These are phyloP conservation scores for Coemansia sp. DNA, from an alignment of 192 early-diverging fungal species.

Conservation along the genomic window DNA sequence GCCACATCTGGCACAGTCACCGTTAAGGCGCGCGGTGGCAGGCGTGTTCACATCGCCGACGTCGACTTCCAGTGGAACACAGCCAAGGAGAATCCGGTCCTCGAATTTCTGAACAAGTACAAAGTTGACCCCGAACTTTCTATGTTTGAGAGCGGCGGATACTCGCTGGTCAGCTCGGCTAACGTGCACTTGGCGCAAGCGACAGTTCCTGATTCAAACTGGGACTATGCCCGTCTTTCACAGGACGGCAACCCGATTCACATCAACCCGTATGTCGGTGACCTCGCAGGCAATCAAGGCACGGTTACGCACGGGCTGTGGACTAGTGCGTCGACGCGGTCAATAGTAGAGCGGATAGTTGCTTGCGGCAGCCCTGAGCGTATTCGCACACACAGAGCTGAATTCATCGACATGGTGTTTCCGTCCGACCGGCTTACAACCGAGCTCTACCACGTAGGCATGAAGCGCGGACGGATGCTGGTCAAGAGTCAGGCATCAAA, in stretches of 20 bases:
- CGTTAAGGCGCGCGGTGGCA: conserved; percentile 56
- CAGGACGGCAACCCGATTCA: conserved; percentile 92
- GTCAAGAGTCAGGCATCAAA: conserved; percentile 83
- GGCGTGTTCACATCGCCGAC: conserved; percentile 65
- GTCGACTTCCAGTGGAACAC: conserved; percentile 68
- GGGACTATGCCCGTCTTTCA: conserved; percentile 73
- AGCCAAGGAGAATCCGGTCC: conserved; percentile 71
- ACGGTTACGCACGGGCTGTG: conserved; percentile 96
- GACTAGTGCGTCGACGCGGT: conserved; percentile 86
- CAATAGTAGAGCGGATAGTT: conserved; percentile 86
- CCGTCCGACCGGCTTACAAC: conserved; percentile 79
- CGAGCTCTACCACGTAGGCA: conserved; percentile 85
- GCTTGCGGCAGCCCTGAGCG: conserved; percentile 83
- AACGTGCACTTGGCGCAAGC: not conserved
- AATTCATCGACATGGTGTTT: conserved; percentile 86
- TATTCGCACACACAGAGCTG: conserved; percentile 72
- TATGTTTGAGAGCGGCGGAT: conserved; percentile 75
- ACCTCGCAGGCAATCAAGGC: conserved; percentile 76
- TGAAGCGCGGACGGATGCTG: conserved; percentile 91
- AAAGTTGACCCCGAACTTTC: conserved; percentile 63
- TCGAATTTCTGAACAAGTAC: conserved; percentile 75
- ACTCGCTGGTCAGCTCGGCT: not conserved
- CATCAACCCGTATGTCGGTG: conserved; percentile 88
- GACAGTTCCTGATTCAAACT: conserved; percentile 69
- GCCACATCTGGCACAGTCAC: conserved; percentile 63